These are phyloP conservation scores for Botrytis pseudocinerea DNA, from an alignment of 2,329 filamentous ascomycete species.

Conservation along the genomic window DNA sequence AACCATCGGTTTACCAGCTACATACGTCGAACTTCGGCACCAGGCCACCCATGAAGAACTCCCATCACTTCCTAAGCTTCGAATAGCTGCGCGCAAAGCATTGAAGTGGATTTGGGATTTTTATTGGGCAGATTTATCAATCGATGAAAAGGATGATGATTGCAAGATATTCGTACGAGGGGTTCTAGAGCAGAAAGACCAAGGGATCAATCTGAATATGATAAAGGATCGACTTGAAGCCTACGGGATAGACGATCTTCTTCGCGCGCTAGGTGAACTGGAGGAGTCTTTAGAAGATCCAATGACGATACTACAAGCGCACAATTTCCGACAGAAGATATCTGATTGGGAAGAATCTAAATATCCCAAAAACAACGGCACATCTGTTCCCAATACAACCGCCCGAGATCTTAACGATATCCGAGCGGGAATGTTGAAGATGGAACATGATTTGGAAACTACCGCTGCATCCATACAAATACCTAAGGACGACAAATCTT, in stretches of 20 bases:
- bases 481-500: not conserved
- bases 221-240: slow-evolving; percentile 25
- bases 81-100: slow-evolving; percentile 67
- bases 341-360: slow-evolving; percentile 29
- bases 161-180: slow-evolving; percentile 32
- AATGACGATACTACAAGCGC: slow-evolving; percentile 26
- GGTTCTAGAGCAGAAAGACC: slow-evolving; percentile 34
- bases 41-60: slow-evolving; percentile 88
- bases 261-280: slow-evolving; percentile 33
- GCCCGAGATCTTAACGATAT: slow-evolving; percentile 28
- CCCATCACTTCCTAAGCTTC: slow-evolving; percentile 71
- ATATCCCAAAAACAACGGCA: not conserved
- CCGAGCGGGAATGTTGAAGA: slow-evolving; percentile 30
- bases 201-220: slow-evolving; percentile 23
- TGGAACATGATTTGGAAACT: slow-evolving; percentile 30
- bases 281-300: slow-evolving; percentile 29
- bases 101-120: slow-evolving; percentile 85
- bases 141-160: slow-evolving; percentile 23
- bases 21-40: slow-evolving; percentile 86
- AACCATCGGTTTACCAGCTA: slow-evolving; percentile 67
- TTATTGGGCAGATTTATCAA: slow-evolving; percentile 67
- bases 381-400: not conserved
- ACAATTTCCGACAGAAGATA: slow-evolving; percentile 49
- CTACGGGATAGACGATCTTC: slow-evolving; percentile 32
- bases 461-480: not conserved